Base-by-base conservation (phyloP, 2,329 filamentous ascomycete species). In the Colletotrichum destructivum region DNA sequence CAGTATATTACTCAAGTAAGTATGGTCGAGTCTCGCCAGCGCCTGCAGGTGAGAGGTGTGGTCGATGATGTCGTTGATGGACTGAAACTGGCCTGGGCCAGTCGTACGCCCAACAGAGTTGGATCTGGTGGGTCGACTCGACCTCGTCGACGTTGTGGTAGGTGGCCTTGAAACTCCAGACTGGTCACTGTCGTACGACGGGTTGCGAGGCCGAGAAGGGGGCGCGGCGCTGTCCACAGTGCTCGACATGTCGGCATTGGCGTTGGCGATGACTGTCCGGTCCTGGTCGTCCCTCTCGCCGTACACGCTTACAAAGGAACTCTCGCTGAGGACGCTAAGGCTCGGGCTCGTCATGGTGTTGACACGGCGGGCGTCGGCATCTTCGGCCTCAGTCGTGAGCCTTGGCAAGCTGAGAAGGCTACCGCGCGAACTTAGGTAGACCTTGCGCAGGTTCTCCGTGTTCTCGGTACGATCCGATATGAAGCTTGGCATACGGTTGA, bases 231-330 rank as follows among this genome's bases (percentile, higher is more conserved):
- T 79, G 63, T 82, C 78, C 51, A 79, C 75, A 12, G 76, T 74
- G 7, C 78, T 73, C 0, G 78, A 76, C 46, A 82, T 80, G 23
- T 82, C 80, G 4, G 79, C 72, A 4, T 78, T 74, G 21, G 79
- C 72, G 4, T 78, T 74, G 21, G 69, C 69, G 3, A 77, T 71
- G 4, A 75, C 75, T 13, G 75, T 75, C 38, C 75, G 76, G 12
- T 78, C 77, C 2, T 75, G 65, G 13, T 74, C 62, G 9, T 73
- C 75, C 72, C 85, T 86, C 31, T 83, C 79, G 3, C 90, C 90
- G 66, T 93, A 93, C 0, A 93, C 83, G 75, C 90, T 92, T 26
- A 88, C 75, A 75, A 93, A 92, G 0, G 90, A 92, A 77, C 90
- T 92, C 78, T 92, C 90, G 74, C 90, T 92, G 73, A 93, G 79